Percentiles rank a stretch among this genome's conserved stretches.
These are phyloP conservation scores for Phytophthora meadii DNA, from an alignment of 352 stramenopile genomes.

Conservation along the genomic window DNA sequence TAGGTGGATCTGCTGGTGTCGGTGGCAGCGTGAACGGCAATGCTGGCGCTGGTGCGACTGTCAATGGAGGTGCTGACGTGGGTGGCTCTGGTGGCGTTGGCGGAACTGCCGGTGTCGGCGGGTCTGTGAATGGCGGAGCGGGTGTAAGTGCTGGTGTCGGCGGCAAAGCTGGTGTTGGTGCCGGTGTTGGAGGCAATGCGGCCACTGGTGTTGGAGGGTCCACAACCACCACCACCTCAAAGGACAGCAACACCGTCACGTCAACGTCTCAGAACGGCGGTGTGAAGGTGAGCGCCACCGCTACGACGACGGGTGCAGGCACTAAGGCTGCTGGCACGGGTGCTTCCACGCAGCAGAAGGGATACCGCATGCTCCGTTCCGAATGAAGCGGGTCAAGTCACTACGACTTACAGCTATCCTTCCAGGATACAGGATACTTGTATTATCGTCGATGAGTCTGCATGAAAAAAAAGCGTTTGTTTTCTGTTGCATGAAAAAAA, in stretches of 20 bases:
- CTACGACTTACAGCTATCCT: not conserved
- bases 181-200: not conserved
- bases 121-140: too few species aligned
- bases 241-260: not conserved
- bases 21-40: not conserved
- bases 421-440: too few species aligned
- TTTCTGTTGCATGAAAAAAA: not conserved
- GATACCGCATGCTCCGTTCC: conserved; percentile 4
- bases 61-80: not conserved
- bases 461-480: not conserved
- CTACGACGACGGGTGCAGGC: not conserved
- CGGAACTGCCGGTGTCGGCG: not conserved
- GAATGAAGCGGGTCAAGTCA: not conserved
- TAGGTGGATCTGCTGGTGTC: not conserved
- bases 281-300: not conserved
- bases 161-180: not conserved
- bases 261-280: not conserved
- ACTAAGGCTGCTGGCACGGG: conserved; percentile 6
- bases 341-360: conserved; percentile 1
- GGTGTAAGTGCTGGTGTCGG: not conserved
- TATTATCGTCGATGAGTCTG: not conserved
- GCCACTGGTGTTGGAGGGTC: not conserved
- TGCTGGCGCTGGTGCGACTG: not conserved
- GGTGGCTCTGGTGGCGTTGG: not conserved
- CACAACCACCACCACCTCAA: not conserved